These are phyloP conservation scores for Gypsophila paniculata DNA, from an alignment of 179 eudicot species.

Conservation along the genomic window DNA sequence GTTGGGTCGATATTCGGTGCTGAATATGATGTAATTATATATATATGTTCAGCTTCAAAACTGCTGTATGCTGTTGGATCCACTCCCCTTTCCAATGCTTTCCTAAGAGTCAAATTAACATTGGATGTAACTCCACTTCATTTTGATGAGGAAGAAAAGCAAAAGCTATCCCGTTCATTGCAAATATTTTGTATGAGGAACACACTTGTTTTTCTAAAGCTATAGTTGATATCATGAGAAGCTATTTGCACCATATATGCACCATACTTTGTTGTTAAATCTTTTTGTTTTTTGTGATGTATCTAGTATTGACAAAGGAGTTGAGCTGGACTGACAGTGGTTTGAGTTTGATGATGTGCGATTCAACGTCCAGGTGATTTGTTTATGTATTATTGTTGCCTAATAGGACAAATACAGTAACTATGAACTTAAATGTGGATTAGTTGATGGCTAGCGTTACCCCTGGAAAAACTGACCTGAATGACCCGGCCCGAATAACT, in stretches of 20 bases:
- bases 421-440: neutral
- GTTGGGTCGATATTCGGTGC: neutral
- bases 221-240: neutral
- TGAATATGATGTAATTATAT: neutral
- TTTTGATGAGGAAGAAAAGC: neutral
- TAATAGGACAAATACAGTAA: neutral
- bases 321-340: constrained; percentile 87
- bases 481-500: too few species aligned
- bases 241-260: neutral
- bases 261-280: constrained; percentile 2
- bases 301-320: constrained; percentile 84
- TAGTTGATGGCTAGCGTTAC: neutral
- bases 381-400: neutral
- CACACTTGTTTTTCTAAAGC: neutral
- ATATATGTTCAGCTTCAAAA: neutral
- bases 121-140: neutral
- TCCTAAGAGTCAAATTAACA: neutral
- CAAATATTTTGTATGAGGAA: neutral
- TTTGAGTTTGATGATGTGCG: constrained; percentile 91
- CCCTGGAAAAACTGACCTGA: too few species aligned
- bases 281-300: constrained; percentile 17
- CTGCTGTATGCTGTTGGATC: neutral
- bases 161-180: neutral
- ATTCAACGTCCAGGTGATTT: constrained; percentile 76
- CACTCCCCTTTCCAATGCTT: neutral